These are phyloP conservation scores for Podaxis carcinomalis DNA, from an alignment of 768 basidiomycete species.

Conservation along the genomic window DNA sequence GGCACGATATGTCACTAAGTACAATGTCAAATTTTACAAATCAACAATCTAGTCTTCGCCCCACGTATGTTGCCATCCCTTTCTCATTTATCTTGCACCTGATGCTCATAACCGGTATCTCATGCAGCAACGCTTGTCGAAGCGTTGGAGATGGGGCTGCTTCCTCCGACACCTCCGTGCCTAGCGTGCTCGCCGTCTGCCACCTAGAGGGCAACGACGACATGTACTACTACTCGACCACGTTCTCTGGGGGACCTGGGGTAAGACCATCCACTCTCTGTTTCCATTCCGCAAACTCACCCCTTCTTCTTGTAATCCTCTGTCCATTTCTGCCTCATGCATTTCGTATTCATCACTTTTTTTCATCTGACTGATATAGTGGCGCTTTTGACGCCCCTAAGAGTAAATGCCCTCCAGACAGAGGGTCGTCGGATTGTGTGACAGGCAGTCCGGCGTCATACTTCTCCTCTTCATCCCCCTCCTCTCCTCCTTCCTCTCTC, in stretches of 20 bases:
- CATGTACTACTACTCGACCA: conserved; percentile 89
- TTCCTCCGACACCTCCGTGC: conserved; percentile 64
- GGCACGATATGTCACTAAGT: conserved; percentile 79
- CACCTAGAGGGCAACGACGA: conserved; percentile 75
- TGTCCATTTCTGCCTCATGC: neutral
- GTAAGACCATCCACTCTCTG: conserved; percentile 38
- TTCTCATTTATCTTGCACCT: neutral
- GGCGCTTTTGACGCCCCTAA: conserved; percentile 94
- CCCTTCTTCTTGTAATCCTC: conserved; percentile 1
- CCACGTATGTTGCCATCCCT: conserved; percentile 58
- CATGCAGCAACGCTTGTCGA: conserved; percentile 85
- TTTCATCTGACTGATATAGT: conserved; percentile 37
- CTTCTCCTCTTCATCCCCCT: conserved; percentile 39
- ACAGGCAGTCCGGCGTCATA: conserved; percentile 83
- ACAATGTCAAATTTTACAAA: conserved; percentile 69
- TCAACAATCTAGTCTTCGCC: conserved; percentile 90
- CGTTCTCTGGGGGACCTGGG: conserved; percentile 92
- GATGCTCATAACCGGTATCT: conserved; percentile 15
- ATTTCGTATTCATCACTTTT: neutral
- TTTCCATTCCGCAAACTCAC: neutral
- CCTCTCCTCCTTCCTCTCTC: conserved; percentile 25
- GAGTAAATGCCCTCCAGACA: conserved; percentile 89
- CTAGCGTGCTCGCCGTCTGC: conserved; percentile 83
- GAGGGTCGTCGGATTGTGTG: conserved; percentile 96
- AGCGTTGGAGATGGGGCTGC: conserved; percentile 97